Evolutionary conservation across 108 stramenopile genomes (phyloP).

Genomic region (Cyclotella choctawhatcheeana): DNA sequence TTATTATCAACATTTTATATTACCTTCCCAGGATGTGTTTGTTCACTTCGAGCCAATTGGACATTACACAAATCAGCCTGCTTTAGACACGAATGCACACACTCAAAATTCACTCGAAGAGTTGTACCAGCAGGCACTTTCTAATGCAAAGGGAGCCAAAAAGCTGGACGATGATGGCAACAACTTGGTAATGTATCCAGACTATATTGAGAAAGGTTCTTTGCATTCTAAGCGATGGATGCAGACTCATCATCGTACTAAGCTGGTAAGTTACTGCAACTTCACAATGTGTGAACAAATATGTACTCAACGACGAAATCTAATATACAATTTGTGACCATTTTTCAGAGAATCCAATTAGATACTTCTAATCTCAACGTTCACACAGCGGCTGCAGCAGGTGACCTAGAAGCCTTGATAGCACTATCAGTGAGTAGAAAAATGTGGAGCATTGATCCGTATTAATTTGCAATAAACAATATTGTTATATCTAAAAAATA

Average conservation of each 20-base stretch:
- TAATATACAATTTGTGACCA: neutral
- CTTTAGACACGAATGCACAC: neutral
- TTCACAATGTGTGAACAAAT: neutral
- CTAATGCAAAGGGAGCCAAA: conserved; percentile 23
- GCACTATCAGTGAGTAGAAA: conserved; percentile 4
- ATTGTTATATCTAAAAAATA: no score
- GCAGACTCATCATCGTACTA: conserved; percentile 38
- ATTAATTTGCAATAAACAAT: no score
- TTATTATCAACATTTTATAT: neutral
- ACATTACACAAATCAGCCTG: conserved; percentile 42
- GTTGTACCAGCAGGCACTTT: conserved; percentile 34
- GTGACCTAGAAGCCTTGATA: conserved; percentile 44
- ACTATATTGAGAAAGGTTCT: conserved; percentile 31
- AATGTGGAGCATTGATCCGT: no score
- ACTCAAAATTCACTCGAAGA: conserved; percentile 13
- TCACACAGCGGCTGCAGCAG: conserved; percentile 62
- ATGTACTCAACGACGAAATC: neutral
- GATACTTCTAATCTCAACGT: conserved; percentile 31
- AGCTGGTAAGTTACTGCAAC: conserved; percentile 26
- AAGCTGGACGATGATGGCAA: conserved; percentile 17
- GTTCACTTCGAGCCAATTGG: conserved; percentile 91
- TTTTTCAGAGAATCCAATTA: conserved; percentile 10
- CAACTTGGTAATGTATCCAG: conserved; percentile 23
- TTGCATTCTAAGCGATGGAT: conserved; percentile 36
- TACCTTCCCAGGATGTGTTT: conserved; percentile 67